Conservation (phyloP, 805 yeast genomes). For the Helenozyma rhizophorensis region DNA sequence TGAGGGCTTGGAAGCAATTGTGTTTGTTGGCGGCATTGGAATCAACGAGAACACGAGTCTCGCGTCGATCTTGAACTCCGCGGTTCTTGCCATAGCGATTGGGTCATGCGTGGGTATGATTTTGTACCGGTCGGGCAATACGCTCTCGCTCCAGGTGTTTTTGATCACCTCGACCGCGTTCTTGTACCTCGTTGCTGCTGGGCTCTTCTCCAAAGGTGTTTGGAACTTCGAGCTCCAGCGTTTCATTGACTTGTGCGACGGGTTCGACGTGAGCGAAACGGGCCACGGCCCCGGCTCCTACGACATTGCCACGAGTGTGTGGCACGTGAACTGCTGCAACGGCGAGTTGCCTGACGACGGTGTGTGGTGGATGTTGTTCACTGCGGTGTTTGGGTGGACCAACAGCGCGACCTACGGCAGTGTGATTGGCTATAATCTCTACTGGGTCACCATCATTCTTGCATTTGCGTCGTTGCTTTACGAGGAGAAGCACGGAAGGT, state of each 20-base stretch:
- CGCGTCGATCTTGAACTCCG: slow-evolving; percentile 58
- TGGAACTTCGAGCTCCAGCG: slow-evolving; percentile 85
- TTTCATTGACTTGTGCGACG: slow-evolving; percentile 69
- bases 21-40: slow-evolving; percentile 88
- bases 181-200: slow-evolving; percentile 81
- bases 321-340: slow-evolving; percentile 96
- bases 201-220: slow-evolving; percentile 78
- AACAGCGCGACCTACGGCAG: slow-evolving; percentile 91
- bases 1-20: slow-evolving; percentile 90
- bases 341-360: slow-evolving; percentile 75
- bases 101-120: slow-evolving; percentile 64
- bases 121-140: slow-evolving; percentile 75
- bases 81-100: slow-evolving; percentile 49
- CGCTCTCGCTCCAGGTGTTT: slow-evolving; percentile 70
- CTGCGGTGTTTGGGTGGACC: slow-evolving; percentile 91
- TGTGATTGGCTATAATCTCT: slow-evolving; percentile 63
- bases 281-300: slow-evolving; percentile 95
- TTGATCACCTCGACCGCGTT: slow-evolving; percentile 73
- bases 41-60: slow-evolving; percentile 58
- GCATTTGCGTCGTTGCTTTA: slow-evolving; percentile 37
- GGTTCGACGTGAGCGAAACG: slow-evolving; percentile 80
- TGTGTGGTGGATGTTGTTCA: slow-evolving; percentile 77
- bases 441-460: slow-evolving; percentile 58
- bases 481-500: slow-evolving; percentile 55
- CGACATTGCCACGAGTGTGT: slow-evolving; percentile 69